Percentiles rank a stretch among this genome's conserved stretches.
Evolutionary conservation across 2,329 filamentous ascomycete species (phyloP).

Genomic region (Talaromyces islandicus): DNA sequence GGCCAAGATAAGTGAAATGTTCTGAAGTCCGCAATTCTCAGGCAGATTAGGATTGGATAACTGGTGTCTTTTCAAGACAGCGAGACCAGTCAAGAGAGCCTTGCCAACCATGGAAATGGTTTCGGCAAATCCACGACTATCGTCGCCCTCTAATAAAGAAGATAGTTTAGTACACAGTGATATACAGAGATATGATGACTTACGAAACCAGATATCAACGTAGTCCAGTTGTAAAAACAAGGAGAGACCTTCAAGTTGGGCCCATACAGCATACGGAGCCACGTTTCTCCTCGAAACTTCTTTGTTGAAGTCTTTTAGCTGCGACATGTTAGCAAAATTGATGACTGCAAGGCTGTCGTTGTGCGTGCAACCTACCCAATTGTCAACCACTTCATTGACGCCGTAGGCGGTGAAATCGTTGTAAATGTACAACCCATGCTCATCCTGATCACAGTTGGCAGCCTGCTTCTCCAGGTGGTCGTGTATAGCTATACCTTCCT

Average conservation of each 20-base stretch:
- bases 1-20: constrained; percentile 2
- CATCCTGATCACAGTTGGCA: constrained; percentile 2
- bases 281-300: neutral
- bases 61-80: neutral
- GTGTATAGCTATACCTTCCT: neutral
- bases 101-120: constrained; percentile 5
- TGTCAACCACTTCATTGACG: constrained; percentile 3
- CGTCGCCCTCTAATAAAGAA: constrained; percentile 4
- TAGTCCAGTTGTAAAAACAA: constrained; percentile 6
- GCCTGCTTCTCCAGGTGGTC: neutral
- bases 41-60: neutral
- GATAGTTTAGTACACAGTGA: neutral
- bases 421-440: constrained; percentile 2
- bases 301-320: constrained; percentile 7
- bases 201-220: constrained; percentile 5
- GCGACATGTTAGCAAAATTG: constrained; percentile 1
- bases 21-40: neutral
- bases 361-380: constrained; percentile 2
- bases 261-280: constrained; percentile 5
- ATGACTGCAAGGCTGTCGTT: neutral
- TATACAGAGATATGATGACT: neutral
- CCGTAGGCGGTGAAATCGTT: constrained; percentile 7
- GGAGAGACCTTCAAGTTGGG: constrained; percentile 3
- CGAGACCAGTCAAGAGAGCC: constrained; percentile 6
- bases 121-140: constrained; percentile 2